phyloP scores from a whole-genome alignment of 139 green algal genomes.

The Picochlorum sp. region DNA sequence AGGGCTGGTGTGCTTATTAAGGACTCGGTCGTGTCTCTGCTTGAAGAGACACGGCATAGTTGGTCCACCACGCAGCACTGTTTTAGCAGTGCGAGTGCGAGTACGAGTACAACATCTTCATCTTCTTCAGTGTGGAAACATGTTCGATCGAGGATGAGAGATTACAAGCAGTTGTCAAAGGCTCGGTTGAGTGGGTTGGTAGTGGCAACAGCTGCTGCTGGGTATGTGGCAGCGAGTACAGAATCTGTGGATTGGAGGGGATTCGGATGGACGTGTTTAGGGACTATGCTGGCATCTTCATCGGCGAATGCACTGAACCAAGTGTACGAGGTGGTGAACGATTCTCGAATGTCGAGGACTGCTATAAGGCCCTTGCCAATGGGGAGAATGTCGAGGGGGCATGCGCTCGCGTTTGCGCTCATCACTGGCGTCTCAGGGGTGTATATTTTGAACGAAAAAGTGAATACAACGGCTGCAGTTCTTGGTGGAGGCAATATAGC shows the following conservation, averaged over 20 bases:
- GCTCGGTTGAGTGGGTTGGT: conserved; percentile 80
- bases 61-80: too few species aligned
- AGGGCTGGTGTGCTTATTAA: too few species aligned
- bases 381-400: conserved; percentile 51
- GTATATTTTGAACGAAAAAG: conserved; percentile 56
- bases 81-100: too few species aligned
- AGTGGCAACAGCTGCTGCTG: conserved; percentile 73
- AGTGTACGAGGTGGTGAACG: conserved; percentile 75
- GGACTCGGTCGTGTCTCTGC: too few species aligned
- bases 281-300: conserved; percentile 75
- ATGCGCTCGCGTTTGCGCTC: conserved; percentile 78
- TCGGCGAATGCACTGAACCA: conserved; percentile 97
- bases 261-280: conserved; percentile 72
- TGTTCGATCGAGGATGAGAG: conserved; percentile 26
- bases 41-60: too few species aligned
- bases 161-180: conserved; percentile 87
- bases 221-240: conserved; percentile 72
- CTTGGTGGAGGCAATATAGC: conserved; percentile 89
- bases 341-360: conserved; percentile 84
- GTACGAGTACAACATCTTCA: too few species aligned
- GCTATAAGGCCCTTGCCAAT: conserved; percentile 77
- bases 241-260: conserved; percentile 57
- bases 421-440: conserved; percentile 57
- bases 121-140: background rate
- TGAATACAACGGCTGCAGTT: conserved; percentile 70